phyloP scores from a whole-genome alignment of 2,329 filamentous ascomycete species.

The Orbilia javanica region DNA sequence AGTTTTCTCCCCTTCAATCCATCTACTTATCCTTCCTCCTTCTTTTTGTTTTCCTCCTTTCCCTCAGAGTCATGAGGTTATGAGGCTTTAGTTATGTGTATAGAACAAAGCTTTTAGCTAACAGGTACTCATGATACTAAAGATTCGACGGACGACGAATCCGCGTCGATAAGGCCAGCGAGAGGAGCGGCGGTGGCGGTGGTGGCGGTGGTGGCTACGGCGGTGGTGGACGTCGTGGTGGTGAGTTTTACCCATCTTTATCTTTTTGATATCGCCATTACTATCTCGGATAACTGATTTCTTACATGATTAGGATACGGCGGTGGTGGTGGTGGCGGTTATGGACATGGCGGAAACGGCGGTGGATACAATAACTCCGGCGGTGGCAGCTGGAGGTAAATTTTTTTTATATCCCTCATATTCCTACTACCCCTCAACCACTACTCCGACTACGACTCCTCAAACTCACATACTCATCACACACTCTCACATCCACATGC shows the following conservation, averaged over 20 bases:
- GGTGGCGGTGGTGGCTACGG: constrained; percentile 71
- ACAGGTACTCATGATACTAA: constrained; percentile 55
- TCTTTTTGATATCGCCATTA: constrained; percentile 65
- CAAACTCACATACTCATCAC: background rate
- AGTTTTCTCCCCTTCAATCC: constrained; percentile 65
- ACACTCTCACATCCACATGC: background rate
- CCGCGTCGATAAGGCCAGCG: constrained; percentile 93
- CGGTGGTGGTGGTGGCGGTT: constrained; percentile 66
- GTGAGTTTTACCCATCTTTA: constrained; percentile 68
- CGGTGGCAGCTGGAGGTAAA: constrained; percentile 58
- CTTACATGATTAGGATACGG: constrained; percentile 64
- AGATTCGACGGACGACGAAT: constrained; percentile 96
- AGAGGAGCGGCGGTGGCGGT: constrained; percentile 68
- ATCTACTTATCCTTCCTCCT: no score
- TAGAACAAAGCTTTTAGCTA: no score
- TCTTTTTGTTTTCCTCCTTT: no score
- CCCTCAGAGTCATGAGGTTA: no score
- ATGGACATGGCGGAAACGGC: constrained; percentile 62
- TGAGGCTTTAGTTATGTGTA: no score
- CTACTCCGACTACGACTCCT: background rate
- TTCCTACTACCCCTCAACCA: background rate
- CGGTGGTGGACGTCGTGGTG: constrained; percentile 68
- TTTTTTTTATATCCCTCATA: constrained; percentile 60
- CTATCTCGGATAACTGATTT: background rate
- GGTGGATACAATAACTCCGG: constrained; percentile 53